Conservation (phyloP, 495 filamentous ascomycete species). For the Aspergillus homomorphus region DNA sequence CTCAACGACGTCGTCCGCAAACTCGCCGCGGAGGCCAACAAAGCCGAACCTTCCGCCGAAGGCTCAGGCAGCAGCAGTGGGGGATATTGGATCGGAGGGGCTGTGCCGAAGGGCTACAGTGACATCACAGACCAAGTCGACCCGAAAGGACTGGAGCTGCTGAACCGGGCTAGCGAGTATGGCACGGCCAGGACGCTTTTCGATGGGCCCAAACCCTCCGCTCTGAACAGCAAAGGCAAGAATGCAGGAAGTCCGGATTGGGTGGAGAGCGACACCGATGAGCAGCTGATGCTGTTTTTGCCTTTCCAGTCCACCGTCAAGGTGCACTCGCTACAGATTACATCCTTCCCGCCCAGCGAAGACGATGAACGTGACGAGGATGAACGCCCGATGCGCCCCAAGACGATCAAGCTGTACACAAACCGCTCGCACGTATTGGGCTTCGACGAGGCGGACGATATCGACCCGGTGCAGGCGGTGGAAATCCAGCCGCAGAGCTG, state of each 20-base stretch:
- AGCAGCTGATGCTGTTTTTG: constrained; percentile 91
- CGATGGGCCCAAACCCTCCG: constrained; percentile 61
- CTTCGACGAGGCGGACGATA: constrained; percentile 93
- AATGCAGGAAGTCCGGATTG: constrained; percentile 61
- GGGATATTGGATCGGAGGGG: constrained; percentile 63
- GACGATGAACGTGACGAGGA: constrained; percentile 56
- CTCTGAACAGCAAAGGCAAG: constrained; percentile 61
- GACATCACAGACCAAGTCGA: constrained; percentile 84
- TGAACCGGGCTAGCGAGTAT: constrained; percentile 74
- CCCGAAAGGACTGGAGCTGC: constrained; percentile 72
- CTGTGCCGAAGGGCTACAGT: constrained; percentile 73
- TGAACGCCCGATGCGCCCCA: constrained; percentile 80
- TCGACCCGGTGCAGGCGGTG: constrained; percentile 71
- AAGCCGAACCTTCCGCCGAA: constrained; percentile 45
- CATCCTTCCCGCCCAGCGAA: constrained; percentile 63
- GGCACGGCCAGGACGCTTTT: constrained; percentile 73
- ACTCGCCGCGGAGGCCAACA: constrained; percentile 67
- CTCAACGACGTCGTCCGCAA: constrained; percentile 68
- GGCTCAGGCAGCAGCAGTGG: constrained; percentile 40
- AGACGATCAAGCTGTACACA: constrained; percentile 75
- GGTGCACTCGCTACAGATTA: constrained; percentile 86
- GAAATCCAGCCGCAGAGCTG: constrained; percentile 73
- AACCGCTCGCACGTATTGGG: constrained; percentile 86
- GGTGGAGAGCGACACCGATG: constrained; percentile 99
- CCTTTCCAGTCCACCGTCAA: constrained; percentile 89